phyloP scores from a whole-genome alignment of 179 eudicot genomes.

The Corrigiola litoralis region DNA sequence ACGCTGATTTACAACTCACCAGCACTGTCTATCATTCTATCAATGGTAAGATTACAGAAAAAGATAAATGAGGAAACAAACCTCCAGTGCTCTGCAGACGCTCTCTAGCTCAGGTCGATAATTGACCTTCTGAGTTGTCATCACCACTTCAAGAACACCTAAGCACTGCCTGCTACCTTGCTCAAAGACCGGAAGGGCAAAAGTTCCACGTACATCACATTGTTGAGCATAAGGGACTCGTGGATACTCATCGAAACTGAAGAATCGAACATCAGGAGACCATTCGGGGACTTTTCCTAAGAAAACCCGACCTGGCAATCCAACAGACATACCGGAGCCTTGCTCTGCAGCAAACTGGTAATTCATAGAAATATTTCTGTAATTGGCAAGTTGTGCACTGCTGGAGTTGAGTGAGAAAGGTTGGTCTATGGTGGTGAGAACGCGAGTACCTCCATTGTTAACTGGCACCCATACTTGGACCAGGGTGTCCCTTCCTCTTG shows the following conservation, averaged over 20 bases:
- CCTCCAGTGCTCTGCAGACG: conserved; percentile 87
- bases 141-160: conserved; percentile 86
- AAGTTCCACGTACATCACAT: conserved; percentile 74
- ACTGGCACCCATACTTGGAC: conserved; percentile 89
- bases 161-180: conserved; percentile 76
- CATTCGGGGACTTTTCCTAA: conserved; percentile 81
- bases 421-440: conserved; percentile 61
- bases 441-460: conserved; percentile 42
- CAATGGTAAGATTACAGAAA: neutral
- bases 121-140: conserved; percentile 68
- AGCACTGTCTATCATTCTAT: neutral
- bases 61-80: conserved; percentile 23
- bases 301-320: conserved; percentile 80
- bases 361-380: conserved; percentile 56
- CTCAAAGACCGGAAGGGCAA: conserved; percentile 84
- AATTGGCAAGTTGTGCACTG: conserved; percentile 52
- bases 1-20: neutral
- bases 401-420: conserved; percentile 58
- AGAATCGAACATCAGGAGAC: conserved; percentile 90
- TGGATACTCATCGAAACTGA: conserved; percentile 68
- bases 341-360: conserved; percentile 71
- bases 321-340: conserved; percentile 43
- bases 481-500: conserved; percentile 50
- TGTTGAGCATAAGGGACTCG: conserved; percentile 69
- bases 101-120: conserved; percentile 77